A percentile compares a stretch with the other conserved stretches of the same genome.
Evolutionary conservation across 1,284 basidiomycete genomes (phyloP).

Genomic region (Takashimella koratensis): DNA sequence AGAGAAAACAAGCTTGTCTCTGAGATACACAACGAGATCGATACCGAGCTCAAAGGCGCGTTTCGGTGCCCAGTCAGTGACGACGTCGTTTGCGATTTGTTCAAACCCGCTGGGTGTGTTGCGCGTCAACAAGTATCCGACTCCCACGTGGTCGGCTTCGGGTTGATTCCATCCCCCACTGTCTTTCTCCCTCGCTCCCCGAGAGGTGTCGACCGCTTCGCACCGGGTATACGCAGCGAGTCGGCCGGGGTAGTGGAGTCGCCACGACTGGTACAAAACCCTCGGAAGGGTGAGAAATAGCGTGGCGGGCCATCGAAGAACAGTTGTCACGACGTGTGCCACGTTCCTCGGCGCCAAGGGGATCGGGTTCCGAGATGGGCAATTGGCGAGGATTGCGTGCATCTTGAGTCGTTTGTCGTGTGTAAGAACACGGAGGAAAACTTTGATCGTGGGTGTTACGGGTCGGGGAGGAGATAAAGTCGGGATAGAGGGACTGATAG

Average conservation of each 20-base stretch:
- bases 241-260: conserved; percentile 62
- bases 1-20: conserved; percentile 45
- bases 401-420: conserved; percentile 46
- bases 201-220: conserved; percentile 51
- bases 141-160: conserved; percentile 16
- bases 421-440: conserved; percentile 34
- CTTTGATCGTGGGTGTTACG: conserved; percentile 33
- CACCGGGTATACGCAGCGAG: conserved; percentile 64
- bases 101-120: conserved; percentile 39
- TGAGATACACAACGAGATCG: conserved; percentile 42
- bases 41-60: conserved; percentile 47
- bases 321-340: conserved; percentile 50
- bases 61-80: conserved; percentile 47
- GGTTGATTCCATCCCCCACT: conserved; percentile 15
- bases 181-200: conserved; percentile 29
- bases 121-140: conserved; percentile 11
- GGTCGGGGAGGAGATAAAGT: conserved; percentile 21
- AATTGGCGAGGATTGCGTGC: conserved; percentile 57
- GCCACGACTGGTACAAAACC: conserved; percentile 64
- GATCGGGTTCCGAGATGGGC: conserved; percentile 52
- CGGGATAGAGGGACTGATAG: no score
- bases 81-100: conserved; percentile 10
- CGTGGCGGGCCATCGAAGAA: conserved; percentile 56
- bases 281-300: conserved; percentile 61
- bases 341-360: conserved; percentile 19